Conservation (phyloP, 768 basidiomycete genomes). For the Lactifluus rugatus region DNA sequence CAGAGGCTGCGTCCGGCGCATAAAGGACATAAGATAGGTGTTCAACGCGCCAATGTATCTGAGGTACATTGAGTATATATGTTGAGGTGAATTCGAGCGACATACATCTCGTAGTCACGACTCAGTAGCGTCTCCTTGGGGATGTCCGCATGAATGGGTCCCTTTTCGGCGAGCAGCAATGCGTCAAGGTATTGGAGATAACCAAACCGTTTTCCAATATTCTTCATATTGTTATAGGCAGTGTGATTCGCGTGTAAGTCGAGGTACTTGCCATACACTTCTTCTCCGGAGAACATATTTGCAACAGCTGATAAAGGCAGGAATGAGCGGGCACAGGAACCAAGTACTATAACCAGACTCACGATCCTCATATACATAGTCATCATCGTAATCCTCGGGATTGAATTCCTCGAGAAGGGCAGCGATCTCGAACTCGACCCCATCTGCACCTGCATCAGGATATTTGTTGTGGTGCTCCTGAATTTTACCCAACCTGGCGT, state of each 20-base stretch:
- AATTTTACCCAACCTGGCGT: conserved; percentile 89
- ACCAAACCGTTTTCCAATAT: conserved; percentile 69
- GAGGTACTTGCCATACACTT: conserved; percentile 88
- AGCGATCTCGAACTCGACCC: conserved; percentile 77
- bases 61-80: conserved; percentile 10
- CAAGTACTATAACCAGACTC: conserved; percentile 54
- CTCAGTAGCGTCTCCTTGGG: conserved; percentile 54
- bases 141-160: conserved; percentile 57
- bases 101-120: conserved; percentile 75
- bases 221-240: conserved; percentile 82
- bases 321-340: not conserved
- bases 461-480: conserved; percentile 96
- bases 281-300: conserved; percentile 91
- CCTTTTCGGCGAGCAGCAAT: conserved; percentile 55
- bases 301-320: conserved; percentile 48
- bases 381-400: conserved; percentile 58
- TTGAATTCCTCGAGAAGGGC: conserved; percentile 69
- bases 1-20: conserved; percentile 76
- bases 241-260: conserved; percentile 87
- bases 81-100: conserved; percentile 14
- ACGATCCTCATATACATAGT: conserved; percentile 73
- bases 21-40: conserved; percentile 77
- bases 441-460: conserved; percentile 75
- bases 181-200: conserved; percentile 93
- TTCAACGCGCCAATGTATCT: conserved; percentile 83